Base-by-base conservation (phyloP, 1,139 yeast genomes). In the Yamadazyma dendronema region DNA sequence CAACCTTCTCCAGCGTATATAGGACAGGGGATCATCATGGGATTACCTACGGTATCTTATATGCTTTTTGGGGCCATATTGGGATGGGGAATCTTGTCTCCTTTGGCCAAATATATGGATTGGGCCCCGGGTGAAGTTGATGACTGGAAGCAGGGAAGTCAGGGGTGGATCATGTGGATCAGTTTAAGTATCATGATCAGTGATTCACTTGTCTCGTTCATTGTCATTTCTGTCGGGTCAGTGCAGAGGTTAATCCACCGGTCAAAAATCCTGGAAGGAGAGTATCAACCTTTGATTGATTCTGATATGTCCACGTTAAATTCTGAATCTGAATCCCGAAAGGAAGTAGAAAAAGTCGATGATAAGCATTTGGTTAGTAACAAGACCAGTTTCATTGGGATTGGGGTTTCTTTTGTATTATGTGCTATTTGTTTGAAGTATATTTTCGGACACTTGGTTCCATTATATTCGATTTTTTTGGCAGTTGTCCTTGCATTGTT, bases 11-110 rank as follows among this genome's bases (percentile, higher is more conserved):
- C 98, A 0, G 97, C 98, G 0, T 92, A 92, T 57, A 76, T 92
- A 28, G 98, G 98, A 2, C 98, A 92, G 60, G 98, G 98, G 3
- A 89, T 92, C 31, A 92, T 92, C 39, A 92, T 92, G 98, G 98
- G 98, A 0, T 65, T 88, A 6, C 89, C 92, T 2, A 90, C 97
- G 0, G 95, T 90, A 0, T 72, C 87, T 3, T 86, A 90, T 45
- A 92, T 92, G 97, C 64, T 92, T 30, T 74, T 88, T 51, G 98
- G 98, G 3, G 82, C 95, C 13, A 48, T 92, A 2, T 52, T 90
- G 4, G 98, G 98, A 0, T 92, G 98, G 98, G 96, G 78, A 0
- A 62, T 92, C 1, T 64, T 92, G 22, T 94, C 95, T 0, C 97
- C 97, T 1, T 46, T 86, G 42, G 81, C 95, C 1, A 74, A 84